These are phyloP conservation scores for Fusarium solani-melongenae DNA, from an alignment of 2,329 filamentous ascomycete genomes.

Conservation along the genomic window DNA sequence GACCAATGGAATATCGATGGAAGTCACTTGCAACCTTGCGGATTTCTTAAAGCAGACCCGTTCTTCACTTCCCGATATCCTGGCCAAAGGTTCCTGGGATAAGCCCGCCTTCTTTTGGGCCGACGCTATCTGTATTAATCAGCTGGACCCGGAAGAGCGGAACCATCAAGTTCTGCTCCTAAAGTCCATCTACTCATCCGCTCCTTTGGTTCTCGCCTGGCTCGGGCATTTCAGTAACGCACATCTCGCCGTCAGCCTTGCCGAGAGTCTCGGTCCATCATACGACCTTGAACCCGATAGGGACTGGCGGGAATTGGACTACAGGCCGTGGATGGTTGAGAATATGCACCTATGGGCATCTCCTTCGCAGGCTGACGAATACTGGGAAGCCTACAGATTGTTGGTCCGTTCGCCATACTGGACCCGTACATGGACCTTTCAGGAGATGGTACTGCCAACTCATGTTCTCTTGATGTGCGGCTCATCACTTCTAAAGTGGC, in stretches of 20 bases:
- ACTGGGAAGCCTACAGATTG: not conserved
- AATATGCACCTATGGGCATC: not conserved
- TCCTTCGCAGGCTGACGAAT: no score
- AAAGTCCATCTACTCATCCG: not conserved
- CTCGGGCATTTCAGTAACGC: not conserved
- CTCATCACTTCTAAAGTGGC: not conserved
- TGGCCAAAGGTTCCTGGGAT: not conserved
- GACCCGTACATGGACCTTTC: not conserved
- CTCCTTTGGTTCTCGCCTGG: not conserved
- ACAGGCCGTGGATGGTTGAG: not conserved
- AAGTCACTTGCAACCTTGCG: not conserved
- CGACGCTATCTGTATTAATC: not conserved
- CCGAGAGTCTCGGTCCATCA: not conserved
- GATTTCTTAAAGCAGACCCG: not conserved
- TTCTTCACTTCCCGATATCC: not conserved
- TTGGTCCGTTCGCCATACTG: not conserved
- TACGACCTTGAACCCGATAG: no score
- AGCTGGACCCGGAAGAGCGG: not conserved
- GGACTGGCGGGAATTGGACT: no score
- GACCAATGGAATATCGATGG: not conserved
- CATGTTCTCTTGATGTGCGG: not conserved
- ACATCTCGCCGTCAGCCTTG: not conserved
- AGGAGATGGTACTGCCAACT: not conserved
- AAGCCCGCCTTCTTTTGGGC: not conserved
- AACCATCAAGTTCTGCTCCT: not conserved